Conservation (phyloP, 768 basidiomycete genomes). For the Suillus sp. region DNA sequence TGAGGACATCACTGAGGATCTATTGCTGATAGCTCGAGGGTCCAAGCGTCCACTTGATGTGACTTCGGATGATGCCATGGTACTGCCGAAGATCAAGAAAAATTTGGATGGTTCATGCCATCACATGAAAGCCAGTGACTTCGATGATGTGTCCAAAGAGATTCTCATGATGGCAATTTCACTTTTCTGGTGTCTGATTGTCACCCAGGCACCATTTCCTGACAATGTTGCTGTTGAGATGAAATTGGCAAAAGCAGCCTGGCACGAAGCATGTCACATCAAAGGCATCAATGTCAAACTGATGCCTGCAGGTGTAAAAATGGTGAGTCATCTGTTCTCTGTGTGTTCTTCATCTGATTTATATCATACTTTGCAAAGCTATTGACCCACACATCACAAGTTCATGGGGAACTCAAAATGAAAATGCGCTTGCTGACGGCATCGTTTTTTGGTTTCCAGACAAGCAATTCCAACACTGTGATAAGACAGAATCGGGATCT, state of each 20-base stretch:
- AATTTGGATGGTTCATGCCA: background rate
- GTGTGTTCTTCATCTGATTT: background rate
- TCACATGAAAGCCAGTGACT: slow-evolving; percentile 20
- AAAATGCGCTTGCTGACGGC: slow-evolving; percentile 6
- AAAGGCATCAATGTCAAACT: slow-evolving; percentile 10
- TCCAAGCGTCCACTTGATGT: background rate
- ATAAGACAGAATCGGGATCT: slow-evolving; percentile 11
- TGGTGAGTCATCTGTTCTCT: background rate
- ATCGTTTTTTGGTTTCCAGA: slow-evolving; percentile 8
- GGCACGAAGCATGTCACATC: slow-evolving; percentile 9
- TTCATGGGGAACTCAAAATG: slow-evolving; percentile 13
- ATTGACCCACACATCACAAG: slow-evolving; percentile 14
- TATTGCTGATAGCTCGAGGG: background rate
- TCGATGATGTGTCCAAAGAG: slow-evolving; percentile 20
- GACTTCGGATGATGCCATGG: background rate
- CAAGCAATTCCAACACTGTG: background rate
- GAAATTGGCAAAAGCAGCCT: slow-evolving; percentile 7
- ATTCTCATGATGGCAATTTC: slow-evolving; percentile 19
- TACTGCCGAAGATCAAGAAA: background rate
- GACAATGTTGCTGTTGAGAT: slow-evolving; percentile 11
- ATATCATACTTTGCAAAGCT: slow-evolving; percentile 1
- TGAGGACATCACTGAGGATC: background rate
- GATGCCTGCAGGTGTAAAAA: background rate
- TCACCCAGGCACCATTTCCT: slow-evolving; percentile 19
- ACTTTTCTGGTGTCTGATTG: slow-evolving; percentile 8